phyloP scores from a whole-genome alignment of 2,329 filamentous ascomycete genomes.

The Alternaria metachromatica region DNA sequence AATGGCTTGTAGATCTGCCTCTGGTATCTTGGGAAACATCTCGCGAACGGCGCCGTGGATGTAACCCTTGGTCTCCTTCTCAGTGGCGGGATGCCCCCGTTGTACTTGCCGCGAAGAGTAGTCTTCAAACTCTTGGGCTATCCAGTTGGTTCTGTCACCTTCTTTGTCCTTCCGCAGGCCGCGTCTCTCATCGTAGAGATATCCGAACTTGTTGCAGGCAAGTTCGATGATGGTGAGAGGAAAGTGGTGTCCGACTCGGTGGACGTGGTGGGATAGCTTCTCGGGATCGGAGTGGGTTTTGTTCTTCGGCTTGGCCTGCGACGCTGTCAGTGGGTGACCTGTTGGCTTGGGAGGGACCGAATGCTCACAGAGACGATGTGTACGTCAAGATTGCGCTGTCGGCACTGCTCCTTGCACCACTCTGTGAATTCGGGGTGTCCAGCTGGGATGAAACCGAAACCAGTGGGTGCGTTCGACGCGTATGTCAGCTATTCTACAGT shows the following conservation, averaged over 20 bases:
- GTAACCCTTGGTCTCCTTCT: constrained; percentile 60
- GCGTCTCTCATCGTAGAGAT: constrained; percentile 27
- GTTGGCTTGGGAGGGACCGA: not conserved
- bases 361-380: constrained; percentile 66
- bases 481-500: constrained; percentile 60
- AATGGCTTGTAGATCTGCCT: constrained; percentile 63
- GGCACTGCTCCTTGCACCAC: constrained; percentile 64
- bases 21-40: constrained; percentile 68
- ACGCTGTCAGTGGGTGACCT: constrained; percentile 11
- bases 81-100: constrained; percentile 34
- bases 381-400: constrained; percentile 60
- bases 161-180: constrained; percentile 32
- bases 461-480: constrained; percentile 60
- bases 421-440: constrained; percentile 66
- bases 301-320: constrained; percentile 53
- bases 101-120: constrained; percentile 37
- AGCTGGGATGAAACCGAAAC: constrained; percentile 67
- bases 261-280: constrained; percentile 65
- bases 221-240: constrained; percentile 64
- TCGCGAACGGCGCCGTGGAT: constrained; percentile 66
- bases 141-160: constrained; percentile 32
- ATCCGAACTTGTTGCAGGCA: constrained; percentile 60
- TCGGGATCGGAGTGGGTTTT: constrained; percentile 58
- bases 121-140: constrained; percentile 46
- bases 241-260: constrained; percentile 69